Conservation (phyloP, 768 basidiomycete species). For the Clathrus columnatus region DNA sequence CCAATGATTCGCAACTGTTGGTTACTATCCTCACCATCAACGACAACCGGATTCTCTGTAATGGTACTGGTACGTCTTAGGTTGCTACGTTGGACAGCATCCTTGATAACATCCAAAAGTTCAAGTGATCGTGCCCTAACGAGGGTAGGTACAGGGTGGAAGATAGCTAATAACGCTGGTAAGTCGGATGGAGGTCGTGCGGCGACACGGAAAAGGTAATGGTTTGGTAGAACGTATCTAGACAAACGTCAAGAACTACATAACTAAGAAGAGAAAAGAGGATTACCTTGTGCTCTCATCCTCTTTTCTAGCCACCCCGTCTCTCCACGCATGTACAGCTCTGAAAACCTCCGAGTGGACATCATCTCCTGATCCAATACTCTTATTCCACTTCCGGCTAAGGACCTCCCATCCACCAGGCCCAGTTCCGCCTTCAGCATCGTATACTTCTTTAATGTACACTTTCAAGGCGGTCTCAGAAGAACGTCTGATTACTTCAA, state of each 20-base stretch:
- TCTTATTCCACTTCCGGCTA: constrained; percentile 78
- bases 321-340: constrained; percentile 76
- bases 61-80: constrained; percentile 17
- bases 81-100: constrained; percentile 30
- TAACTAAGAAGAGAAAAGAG: background rate
- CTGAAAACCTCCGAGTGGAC: constrained; percentile 58
- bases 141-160: constrained; percentile 54
- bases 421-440: constrained; percentile 54
- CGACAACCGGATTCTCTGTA: constrained; percentile 11
- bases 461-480: constrained; percentile 66
- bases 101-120: constrained; percentile 52
- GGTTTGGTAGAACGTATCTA: constrained; percentile 71
- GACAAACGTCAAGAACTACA: constrained; percentile 1
- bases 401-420: constrained; percentile 69
- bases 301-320: constrained; percentile 64
- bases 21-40: background rate
- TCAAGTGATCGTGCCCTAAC: constrained; percentile 55
- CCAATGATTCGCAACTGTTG: background rate
- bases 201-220: constrained; percentile 62
- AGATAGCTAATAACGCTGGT: constrained; percentile 48
- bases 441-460: constrained; percentile 64
- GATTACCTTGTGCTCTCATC: constrained; percentile 75
- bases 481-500: constrained; percentile 62
- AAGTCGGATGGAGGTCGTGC: constrained; percentile 63
- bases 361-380: constrained; percentile 30